phyloP scores from a whole-genome alignment of 2,329 filamentous ascomycete species.

The Fusarium gaditjirri region DNA sequence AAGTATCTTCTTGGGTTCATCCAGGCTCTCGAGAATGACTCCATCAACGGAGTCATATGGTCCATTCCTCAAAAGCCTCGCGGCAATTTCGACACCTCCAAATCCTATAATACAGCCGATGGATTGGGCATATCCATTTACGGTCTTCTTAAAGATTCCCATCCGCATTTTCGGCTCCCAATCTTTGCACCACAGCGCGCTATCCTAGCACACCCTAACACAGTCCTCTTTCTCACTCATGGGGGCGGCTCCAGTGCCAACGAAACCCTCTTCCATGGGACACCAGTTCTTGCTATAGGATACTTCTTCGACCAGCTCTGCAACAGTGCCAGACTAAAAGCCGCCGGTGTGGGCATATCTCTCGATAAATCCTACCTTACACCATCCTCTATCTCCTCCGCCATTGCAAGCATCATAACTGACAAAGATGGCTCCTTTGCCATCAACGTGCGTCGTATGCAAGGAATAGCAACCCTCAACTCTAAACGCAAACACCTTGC shows the following conservation, averaged over 20 bases:
- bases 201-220: constrained; percentile 50
- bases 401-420: constrained; percentile 42
- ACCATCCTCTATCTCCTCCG: constrained; percentile 45
- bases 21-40: constrained; percentile 35
- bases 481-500: constrained; percentile 51
- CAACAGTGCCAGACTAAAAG: constrained; percentile 50
- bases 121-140: constrained; percentile 8
- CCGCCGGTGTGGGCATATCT: constrained; percentile 49
- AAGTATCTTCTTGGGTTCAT: constrained; percentile 49
- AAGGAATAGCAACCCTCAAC: constrained; percentile 52
- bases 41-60: constrained; percentile 56
- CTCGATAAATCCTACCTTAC: constrained; percentile 53
- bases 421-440: constrained; percentile 47
- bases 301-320: constrained; percentile 56
- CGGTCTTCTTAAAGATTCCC: constrained; percentile 43
- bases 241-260: constrained; percentile 55
- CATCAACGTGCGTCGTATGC: constrained; percentile 51
- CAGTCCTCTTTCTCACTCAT: constrained; percentile 54
- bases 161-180: constrained; percentile 47
- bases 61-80: constrained; percentile 42
- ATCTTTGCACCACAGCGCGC: constrained; percentile 55
- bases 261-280: constrained; percentile 54
- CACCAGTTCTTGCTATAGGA: constrained; percentile 49
- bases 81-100: constrained; percentile 36
- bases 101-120: constrained; percentile 21